Conservation (phyloP, 257 asterid genomes). For the Gardenia jasminoides region DNA sequence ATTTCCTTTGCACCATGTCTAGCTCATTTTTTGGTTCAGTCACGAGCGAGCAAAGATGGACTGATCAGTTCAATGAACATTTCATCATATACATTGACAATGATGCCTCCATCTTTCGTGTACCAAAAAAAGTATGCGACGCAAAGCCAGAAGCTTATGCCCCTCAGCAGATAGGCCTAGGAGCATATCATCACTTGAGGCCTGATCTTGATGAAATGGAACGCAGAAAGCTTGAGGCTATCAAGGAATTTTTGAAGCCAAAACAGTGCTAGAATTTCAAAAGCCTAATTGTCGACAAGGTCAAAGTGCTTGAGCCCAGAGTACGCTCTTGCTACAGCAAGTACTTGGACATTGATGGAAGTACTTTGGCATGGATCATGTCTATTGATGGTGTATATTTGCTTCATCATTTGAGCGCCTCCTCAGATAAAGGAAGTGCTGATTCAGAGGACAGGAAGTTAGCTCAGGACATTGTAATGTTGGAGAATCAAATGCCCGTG, state of each 20-base stretch:
- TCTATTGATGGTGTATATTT: slow-evolving; percentile 33
- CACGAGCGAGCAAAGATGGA: slow-evolving; percentile 9
- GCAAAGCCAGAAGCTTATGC: slow-evolving; percentile 36
- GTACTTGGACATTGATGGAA: slow-evolving; percentile 30
- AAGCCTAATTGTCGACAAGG: background rate
- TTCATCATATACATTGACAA: background rate
- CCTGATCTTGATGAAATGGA: slow-evolving; percentile 33
- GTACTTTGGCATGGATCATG: slow-evolving; percentile 32
- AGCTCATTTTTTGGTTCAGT: background rate
- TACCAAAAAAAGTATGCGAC: slow-evolving; percentile 21
- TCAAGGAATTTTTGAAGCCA: slow-evolving; percentile 10
- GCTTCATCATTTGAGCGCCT: slow-evolving; percentile 22
- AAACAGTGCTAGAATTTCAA: slow-evolving; percentile 7
- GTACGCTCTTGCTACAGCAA: slow-evolving; percentile 26
- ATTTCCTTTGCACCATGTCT: background rate
- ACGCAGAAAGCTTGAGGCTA: slow-evolving; percentile 27
- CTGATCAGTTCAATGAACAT: background rate
- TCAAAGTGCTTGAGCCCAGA: slow-evolving; percentile 14
- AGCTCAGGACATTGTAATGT: slow-evolving; percentile 29
- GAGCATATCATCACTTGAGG: slow-evolving; percentile 43
- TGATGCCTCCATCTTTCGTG: slow-evolving; percentile 19
- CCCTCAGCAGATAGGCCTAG: slow-evolving; percentile 34
- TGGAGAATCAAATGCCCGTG: slow-evolving; percentile 50
- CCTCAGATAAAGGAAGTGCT: background rate
- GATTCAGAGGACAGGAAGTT: background rate